Evolutionary conservation across 2,329 filamentous ascomycete species (phyloP).

Genomic region (Furcasterigmium sp.): DNA sequence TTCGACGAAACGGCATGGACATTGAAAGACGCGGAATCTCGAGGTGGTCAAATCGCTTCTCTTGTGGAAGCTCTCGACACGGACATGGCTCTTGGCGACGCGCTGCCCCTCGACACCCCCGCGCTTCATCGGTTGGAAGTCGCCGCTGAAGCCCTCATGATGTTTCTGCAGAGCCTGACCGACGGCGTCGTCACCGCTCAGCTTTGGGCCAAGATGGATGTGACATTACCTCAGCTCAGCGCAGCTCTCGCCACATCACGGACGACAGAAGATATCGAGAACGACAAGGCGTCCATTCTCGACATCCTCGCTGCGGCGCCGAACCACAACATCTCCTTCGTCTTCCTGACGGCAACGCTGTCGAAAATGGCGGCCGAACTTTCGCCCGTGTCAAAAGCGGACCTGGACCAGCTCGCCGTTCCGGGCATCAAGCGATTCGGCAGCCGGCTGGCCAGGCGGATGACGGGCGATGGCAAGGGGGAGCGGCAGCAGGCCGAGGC

Average conservation of each 20-base stretch:
- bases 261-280: constrained; percentile 21
- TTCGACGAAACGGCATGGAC: constrained; percentile 39
- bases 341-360: constrained; percentile 78
- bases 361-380: constrained; percentile 46
- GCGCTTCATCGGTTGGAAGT: constrained; percentile 69
- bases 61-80: constrained; percentile 68
- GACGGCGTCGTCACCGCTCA: constrained; percentile 72
- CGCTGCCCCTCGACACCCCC: constrained; percentile 58
- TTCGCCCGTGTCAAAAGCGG: constrained; percentile 29
- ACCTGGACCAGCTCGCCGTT: constrained; percentile 25
- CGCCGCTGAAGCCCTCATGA: constrained; percentile 63
- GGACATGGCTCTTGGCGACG: constrained; percentile 55
- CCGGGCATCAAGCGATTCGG: constrained; percentile 7
- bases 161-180: constrained; percentile 68
- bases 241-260: neutral
- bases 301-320: constrained; percentile 69
- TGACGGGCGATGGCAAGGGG: constrained; percentile 18
- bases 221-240: constrained; percentile 43
- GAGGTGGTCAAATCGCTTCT: constrained; percentile 22
- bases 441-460: constrained; percentile 11
- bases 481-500: constrained; percentile 17
- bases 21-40: constrained; percentile 16
- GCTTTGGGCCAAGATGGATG: constrained; percentile 67
- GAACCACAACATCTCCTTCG: constrained; percentile 82
- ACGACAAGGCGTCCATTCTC: constrained; percentile 52